phyloP scores from a whole-genome alignment of 805 yeast species.

The Tetrapisispora iriomotensis region DNA sequence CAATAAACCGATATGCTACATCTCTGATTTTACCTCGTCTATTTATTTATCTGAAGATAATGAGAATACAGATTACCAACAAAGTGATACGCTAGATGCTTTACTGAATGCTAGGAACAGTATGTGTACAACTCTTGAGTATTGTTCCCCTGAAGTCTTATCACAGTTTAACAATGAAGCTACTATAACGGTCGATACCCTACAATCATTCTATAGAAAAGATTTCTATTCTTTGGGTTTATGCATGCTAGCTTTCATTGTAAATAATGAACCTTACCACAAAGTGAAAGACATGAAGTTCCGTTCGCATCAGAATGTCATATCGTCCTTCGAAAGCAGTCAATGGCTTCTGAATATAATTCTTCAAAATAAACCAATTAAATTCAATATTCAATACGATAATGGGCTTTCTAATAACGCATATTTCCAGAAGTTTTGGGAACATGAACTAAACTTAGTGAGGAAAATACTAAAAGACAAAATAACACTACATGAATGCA shows the following conservation, averaged over 20 bases:
- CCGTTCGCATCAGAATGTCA: neutral
- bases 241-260: constrained; percentile 12
- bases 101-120: neutral
- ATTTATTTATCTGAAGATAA: neutral
- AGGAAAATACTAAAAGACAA: neutral
- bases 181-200: neutral
- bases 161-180: neutral
- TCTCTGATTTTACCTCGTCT: constrained; percentile 16
- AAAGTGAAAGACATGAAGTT: constrained; percentile 8
- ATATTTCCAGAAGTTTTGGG: neutral
- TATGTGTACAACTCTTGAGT: constrained; percentile 14
- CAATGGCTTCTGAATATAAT: constrained; percentile 18
- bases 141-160: constrained; percentile 15
- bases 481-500: neutral
- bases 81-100: no score
- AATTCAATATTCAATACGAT: constrained; percentile 8
- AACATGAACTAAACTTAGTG: neutral
- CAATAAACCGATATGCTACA: constrained; percentile 4
- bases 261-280: constrained; percentile 12
- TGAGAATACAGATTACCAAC: neutral
- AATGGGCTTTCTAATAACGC: neutral
- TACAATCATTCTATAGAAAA: constrained; percentile 3
- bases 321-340: constrained; percentile 10
- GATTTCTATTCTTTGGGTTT: constrained; percentile 16
- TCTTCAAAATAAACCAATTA: constrained; percentile 12